Base-by-base conservation (phyloP, 768 basidiomycete species). In the Podaxis mareebaensis region DNA sequence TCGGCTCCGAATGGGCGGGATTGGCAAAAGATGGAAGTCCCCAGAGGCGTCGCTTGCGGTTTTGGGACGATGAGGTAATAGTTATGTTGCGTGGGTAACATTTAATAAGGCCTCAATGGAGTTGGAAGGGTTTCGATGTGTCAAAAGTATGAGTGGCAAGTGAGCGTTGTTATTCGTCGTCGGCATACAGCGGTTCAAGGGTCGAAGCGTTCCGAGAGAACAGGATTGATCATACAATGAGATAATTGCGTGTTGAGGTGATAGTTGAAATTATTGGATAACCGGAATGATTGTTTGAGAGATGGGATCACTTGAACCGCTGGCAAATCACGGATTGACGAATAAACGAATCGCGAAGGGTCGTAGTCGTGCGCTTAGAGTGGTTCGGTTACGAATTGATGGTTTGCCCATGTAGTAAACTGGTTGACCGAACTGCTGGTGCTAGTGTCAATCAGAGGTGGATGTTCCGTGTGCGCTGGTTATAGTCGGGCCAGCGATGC, bases 241-340 rank as follows among this genome's bases (percentile, higher is more conserved):
- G 39, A 58, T 58, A 58, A 46, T 58, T 13, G 24, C 28, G 10
- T 10, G 26, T 44, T 58, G 40, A 24, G 17, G 44, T 60, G 20
- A 33, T 12, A 53, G 55, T 26, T 30, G 51, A n/a, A 36, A 30
- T 20, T 24, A 24, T 61, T 40, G 60, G 48, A 53, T 65, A 24
- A 33, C 58, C 54, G 58, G 63, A 52, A 59, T 49, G 52, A 52
- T 40, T 42, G 58, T 59, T 24, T 4, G 44, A 42, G 42, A 33
- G 28, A 58, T 46, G 46, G 58, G 12, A 28, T 59, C 33, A 40
- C 44, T 51, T 59, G 58, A 33, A n/a, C 46, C 20, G 58, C 33
- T 36, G 33, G 46, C 58, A 49, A 24, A 59, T 59, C 58, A 30
- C 33, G 44, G 24, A 44, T 58, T 24, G 42, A 58, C 40, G 56